These are phyloP conservation scores for Candida anglica DNA, from an alignment of 805 yeast species.

Conservation along the genomic window DNA sequence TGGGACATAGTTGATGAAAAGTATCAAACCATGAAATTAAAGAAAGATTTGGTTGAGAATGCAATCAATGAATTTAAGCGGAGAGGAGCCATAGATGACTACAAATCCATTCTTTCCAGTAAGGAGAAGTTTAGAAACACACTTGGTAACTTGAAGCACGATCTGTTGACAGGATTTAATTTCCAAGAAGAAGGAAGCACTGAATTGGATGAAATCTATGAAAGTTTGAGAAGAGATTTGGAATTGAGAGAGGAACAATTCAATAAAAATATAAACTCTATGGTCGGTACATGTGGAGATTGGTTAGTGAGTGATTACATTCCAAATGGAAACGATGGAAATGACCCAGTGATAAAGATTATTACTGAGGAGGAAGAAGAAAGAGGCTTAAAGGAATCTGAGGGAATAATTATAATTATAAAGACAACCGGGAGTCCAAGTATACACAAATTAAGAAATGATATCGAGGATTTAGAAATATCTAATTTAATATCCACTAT, in stretches of 20 bases:
- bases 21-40: constrained; percentile 50
- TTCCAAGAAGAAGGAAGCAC: constrained; percentile 8
- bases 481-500: neutral
- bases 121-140: constrained; percentile 15
- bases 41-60: constrained; percentile 57
- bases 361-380: neutral
- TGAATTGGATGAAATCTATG: constrained; percentile 22
- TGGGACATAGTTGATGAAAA: constrained; percentile 70
- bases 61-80: constrained; percentile 33
- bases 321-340: neutral
- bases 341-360: neutral
- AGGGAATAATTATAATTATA: too few species aligned
- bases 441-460: too few species aligned
- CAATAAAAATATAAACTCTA: constrained; percentile 8
- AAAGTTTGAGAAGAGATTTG: constrained; percentile 20
- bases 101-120: constrained; percentile 11
- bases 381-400: neutral
- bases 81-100: constrained; percentile 12
- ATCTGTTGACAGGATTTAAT: constrained; percentile 21
- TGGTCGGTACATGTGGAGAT: constrained; percentile 8
- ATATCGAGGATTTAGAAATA: neutral
- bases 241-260: constrained; percentile 12
- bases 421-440: too few species aligned
- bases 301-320: constrained; percentile 10
- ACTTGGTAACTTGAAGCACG: constrained; percentile 21